Conservation (phyloP, 371 early-diverging fungal genomes). For the Lichtheimia corymbifera region DNA sequence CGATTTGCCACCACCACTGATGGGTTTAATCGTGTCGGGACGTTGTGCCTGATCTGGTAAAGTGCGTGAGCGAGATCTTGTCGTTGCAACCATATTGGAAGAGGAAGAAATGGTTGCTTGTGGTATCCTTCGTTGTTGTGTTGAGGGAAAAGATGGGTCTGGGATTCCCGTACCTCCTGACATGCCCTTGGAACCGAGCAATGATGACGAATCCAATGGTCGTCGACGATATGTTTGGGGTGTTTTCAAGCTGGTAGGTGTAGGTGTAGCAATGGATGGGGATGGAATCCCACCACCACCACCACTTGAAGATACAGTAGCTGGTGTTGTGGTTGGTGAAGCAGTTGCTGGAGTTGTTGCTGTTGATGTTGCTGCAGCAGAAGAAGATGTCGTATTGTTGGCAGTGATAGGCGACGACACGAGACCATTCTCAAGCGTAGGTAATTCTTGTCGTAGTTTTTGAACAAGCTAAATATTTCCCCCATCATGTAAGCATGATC, state of each 20-base stretch:
- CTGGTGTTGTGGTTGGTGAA: conserved; percentile 1
- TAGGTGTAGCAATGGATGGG: neutral
- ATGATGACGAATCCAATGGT: conserved; percentile 11
- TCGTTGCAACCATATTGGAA: conserved; percentile 13
- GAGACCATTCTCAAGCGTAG: conserved; percentile 30
- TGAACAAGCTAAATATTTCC: conserved; percentile 21
- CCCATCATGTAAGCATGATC: neutral
- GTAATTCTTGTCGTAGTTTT: conserved; percentile 31
- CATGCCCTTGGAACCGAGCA: conserved; percentile 1
- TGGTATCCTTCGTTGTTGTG: conserved; percentile 5
- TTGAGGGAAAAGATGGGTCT: conserved; percentile 5
- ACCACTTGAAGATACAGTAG: conserved; percentile 4
- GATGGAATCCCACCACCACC: neutral
- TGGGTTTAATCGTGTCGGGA: neutral
- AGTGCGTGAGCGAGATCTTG: conserved; percentile 23
- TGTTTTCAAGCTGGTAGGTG: conserved; percentile 17
- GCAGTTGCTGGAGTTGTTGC: conserved; percentile 7
- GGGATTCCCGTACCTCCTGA: conserved; percentile 7
- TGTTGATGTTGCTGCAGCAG: conserved; percentile 1
- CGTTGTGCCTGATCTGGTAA: conserved; percentile 22
- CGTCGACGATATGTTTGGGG: conserved; percentile 23
- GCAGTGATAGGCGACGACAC: conserved; percentile 21
- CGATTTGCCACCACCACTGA: neutral
- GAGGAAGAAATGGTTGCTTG: conserved; percentile 20
- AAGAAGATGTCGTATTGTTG: conserved; percentile 1